Percentiles rank a stretch among this genome's conserved stretches.
These are phyloP conservation scores for Fusarium protoensiforme DNA, from an alignment of 2,329 filamentous ascomycete species.

Conservation along the genomic window DNA sequence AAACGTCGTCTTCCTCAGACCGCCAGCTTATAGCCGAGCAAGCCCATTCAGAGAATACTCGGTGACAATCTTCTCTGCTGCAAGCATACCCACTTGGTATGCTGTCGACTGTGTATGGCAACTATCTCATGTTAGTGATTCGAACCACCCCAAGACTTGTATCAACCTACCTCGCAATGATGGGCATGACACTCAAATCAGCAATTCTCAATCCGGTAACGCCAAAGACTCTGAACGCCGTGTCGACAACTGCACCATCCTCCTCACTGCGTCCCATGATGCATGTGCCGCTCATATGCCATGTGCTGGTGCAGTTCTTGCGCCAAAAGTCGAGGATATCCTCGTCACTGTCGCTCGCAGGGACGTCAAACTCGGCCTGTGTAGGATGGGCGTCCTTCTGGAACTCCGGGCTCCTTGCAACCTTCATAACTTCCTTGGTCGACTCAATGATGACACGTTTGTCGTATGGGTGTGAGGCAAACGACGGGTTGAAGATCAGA, in stretches of 20 bases:
- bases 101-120: slow-evolving; percentile 29
- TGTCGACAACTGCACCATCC: slow-evolving; percentile 30
- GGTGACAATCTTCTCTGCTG: slow-evolving; percentile 24
- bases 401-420: slow-evolving; percentile 11
- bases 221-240: slow-evolving; percentile 59
- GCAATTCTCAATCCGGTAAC: slow-evolving; percentile 60
- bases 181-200: slow-evolving; percentile 63
- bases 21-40: not conserved
- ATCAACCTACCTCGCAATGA: slow-evolving; percentile 39
- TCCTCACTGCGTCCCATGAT: slow-evolving; percentile 10
- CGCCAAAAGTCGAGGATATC: slow-evolving; percentile 31
- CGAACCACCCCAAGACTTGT: accelerated
- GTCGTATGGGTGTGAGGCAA: slow-evolving; percentile 25
- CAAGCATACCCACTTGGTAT: slow-evolving; percentile 31
- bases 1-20: no score
- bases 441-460: slow-evolving; percentile 26
- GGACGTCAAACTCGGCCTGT: slow-evolving; percentile 8
- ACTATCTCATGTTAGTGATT: slow-evolving; percentile 2
- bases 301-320: slow-evolving; percentile 24
- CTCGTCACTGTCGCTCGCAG: slow-evolving; percentile 20
- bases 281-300: slow-evolving; percentile 33
- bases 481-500: slow-evolving; percentile 18
- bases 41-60: slow-evolving; percentile 24
- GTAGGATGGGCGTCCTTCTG: slow-evolving; percentile 18
- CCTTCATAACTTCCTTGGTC: slow-evolving; percentile 21